Conservation (phyloP, 495 filamentous ascomycete genomes). For the Aspergillus bridgeri region DNA sequence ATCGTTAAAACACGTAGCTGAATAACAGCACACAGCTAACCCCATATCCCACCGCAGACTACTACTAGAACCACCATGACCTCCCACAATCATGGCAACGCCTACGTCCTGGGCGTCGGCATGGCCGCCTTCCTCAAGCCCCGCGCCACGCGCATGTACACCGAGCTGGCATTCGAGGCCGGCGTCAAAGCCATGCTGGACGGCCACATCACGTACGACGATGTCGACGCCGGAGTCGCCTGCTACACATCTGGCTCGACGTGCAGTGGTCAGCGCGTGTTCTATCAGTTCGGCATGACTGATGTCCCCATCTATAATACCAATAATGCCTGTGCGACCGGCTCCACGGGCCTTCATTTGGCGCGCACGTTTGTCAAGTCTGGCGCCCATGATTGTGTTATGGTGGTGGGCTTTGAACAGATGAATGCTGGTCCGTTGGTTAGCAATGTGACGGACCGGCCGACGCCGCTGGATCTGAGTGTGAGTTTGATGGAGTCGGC, state of each 20-base stretch:
- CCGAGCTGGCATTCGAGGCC: slow-evolving; percentile 83
- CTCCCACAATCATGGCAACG: slow-evolving; percentile 5
- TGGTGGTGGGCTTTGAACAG: slow-evolving; percentile 94
- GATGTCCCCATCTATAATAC: slow-evolving; percentile 91
- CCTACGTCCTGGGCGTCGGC: slow-evolving; percentile 90
- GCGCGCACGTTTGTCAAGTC: slow-evolving; percentile 70
- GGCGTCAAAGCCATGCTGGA: slow-evolving; percentile 92
- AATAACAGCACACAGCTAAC: neutral
- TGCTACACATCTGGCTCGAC: slow-evolving; percentile 94
- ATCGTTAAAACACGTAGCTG: too few species aligned
- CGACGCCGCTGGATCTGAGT: slow-evolving; percentile 65
- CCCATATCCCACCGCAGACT: neutral
- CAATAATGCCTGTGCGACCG: slow-evolving; percentile 95
- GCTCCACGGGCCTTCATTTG: slow-evolving; percentile 78
- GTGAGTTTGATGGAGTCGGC: slow-evolving; percentile 73
- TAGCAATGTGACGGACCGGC: slow-evolving; percentile 69
- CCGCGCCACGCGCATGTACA: slow-evolving; percentile 63
- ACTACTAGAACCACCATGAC: neutral
- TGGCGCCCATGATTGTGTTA: slow-evolving; percentile 73
- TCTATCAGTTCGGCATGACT: slow-evolving; percentile 97
- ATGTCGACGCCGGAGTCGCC: slow-evolving; percentile 86
- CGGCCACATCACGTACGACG: slow-evolving; percentile 89
- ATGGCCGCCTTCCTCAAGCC: slow-evolving; percentile 99
- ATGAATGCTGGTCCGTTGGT: slow-evolving; percentile 85
- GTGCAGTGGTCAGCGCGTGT: slow-evolving; percentile 89